Evolutionary conservation across 176 grass and related monocot species (phyloP).

Genomic region (Oryza rufipogon): DNA sequence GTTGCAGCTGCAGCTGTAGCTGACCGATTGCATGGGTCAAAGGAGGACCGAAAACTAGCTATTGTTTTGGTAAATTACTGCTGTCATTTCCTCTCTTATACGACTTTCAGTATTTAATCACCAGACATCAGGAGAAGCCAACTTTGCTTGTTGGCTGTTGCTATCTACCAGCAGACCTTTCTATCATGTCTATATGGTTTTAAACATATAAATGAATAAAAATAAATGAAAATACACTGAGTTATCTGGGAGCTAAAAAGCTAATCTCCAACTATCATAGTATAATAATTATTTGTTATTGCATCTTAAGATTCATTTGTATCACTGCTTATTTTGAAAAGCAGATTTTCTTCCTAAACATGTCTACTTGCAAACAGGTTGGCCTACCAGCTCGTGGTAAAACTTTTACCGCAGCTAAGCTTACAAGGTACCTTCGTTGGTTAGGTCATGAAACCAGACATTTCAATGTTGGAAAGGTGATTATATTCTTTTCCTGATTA

Average conservation of each 20-base stretch:
- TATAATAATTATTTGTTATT: slow-evolving; percentile 17
- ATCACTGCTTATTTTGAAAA: slow-evolving; percentile 33
- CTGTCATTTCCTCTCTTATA: slow-evolving; percentile 3
- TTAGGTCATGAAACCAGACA: slow-evolving; percentile 97
- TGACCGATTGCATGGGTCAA: slow-evolving; percentile 87
- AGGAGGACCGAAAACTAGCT: slow-evolving; percentile 83
- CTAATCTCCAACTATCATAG: slow-evolving; percentile 17
- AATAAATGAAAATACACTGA: slow-evolving; percentile 14
- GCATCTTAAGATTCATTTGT: slow-evolving; percentile 3
- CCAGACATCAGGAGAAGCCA: slow-evolving; percentile 20
- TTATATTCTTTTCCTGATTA: slow-evolving; percentile 39
- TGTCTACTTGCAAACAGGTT: slow-evolving; percentile 59
- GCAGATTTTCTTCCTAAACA: slow-evolving; percentile 33
- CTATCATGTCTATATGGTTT: background rate
- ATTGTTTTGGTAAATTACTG: slow-evolving; percentile 82
- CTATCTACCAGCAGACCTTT: background rate
- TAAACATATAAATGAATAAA: slow-evolving; percentile 18
- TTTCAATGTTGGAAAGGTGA: slow-evolving; percentile 99
- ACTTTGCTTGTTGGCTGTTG: slow-evolving; percentile 28
- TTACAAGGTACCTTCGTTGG: slow-evolving; percentile 98
- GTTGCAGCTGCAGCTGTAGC: slow-evolving; percentile 96
- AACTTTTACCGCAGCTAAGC: slow-evolving; percentile 97
- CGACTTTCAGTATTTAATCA: slow-evolving; percentile 3
- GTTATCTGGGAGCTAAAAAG: slow-evolving; percentile 6
- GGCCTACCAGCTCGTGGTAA: slow-evolving; percentile 96